Evolutionary conservation across 2,329 filamentous ascomycete species (phyloP).

Genomic region (Trichoderma sp.): DNA sequence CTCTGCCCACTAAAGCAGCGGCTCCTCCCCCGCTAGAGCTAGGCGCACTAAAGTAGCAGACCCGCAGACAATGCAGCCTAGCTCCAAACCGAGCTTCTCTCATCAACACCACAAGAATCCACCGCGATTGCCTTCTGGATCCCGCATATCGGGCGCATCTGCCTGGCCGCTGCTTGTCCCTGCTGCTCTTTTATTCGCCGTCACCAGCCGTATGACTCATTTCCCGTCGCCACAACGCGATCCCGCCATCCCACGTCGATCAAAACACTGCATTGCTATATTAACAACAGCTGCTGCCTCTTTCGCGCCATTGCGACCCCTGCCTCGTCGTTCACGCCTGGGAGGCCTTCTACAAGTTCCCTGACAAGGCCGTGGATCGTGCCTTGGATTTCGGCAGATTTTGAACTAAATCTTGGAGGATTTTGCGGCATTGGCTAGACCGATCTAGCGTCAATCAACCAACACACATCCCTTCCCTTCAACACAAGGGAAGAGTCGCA

Average conservation of each 20-base stretch:
- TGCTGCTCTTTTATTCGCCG: slow-evolving; percentile 7
- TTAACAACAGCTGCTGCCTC: slow-evolving; percentile 11
- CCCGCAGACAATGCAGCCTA: slow-evolving; percentile 17
- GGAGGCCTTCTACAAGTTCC: neutral
- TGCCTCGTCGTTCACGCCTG: slow-evolving; percentile 8
- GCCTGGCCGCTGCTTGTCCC: slow-evolving; percentile 9
- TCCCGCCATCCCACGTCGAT: slow-evolving; percentile 8
- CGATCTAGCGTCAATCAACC: neutral
- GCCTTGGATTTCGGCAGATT: neutral
- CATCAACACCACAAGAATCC: neutral
- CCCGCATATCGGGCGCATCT: slow-evolving; percentile 15
- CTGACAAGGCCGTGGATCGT: neutral
- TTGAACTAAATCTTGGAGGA: neutral
- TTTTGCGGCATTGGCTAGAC: neutral
- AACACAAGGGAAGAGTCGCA: neutral
- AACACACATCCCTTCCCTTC: neutral
- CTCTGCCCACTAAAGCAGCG: neutral
- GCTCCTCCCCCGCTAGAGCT: slow-evolving; percentile 4
- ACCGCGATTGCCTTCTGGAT: slow-evolving; percentile 4
- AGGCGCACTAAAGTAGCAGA: slow-evolving; percentile 18
- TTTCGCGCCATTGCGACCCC: slow-evolving; percentile 11
- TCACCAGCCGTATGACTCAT: slow-evolving; percentile 16
- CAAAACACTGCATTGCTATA: neutral
- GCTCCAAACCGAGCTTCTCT: slow-evolving; percentile 4
- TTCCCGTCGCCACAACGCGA: neutral